A percentile compares a stretch with the other conserved stretches of the same genome.
phyloP scores from a whole-genome alignment of 306 rosid species.

The Pterocarpus santalinus region DNA sequence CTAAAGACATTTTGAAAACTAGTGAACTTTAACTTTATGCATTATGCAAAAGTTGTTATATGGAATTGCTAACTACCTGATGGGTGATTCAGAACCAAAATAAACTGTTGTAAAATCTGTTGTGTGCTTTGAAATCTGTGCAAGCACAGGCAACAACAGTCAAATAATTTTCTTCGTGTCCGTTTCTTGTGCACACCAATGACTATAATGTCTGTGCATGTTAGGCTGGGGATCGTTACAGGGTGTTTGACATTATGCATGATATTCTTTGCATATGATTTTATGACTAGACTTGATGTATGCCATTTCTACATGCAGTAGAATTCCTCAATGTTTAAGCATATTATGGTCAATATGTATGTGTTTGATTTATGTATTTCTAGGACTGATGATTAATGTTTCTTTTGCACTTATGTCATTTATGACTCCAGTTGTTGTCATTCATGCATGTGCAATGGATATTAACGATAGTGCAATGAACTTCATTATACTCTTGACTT shows the following conservation, averaged over 20 bases:
- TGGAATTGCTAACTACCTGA: slow-evolving; percentile 16
- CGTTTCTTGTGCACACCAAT: neutral
- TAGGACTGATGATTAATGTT: neutral
- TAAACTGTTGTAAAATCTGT: slow-evolving; percentile 10
- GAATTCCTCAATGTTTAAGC: neutral
- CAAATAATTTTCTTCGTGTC: neutral
- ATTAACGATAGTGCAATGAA: no score
- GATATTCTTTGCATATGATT: slow-evolving; percentile 12
- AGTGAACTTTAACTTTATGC: neutral
- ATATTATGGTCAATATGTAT: neutral
- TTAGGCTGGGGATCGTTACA: neutral
- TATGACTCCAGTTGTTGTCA: neutral
- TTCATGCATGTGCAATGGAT: no score
- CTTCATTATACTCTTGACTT: slow-evolving; percentile 24
- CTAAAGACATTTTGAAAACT: neutral
- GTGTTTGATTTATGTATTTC: neutral
- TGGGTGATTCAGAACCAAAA: slow-evolving; percentile 1
- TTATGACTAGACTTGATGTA: neutral
- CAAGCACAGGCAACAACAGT: neutral
- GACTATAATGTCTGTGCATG: slow-evolving; percentile 15
- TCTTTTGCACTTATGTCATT: neutral
- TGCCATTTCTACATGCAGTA: slow-evolving; percentile 17
- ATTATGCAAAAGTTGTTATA: neutral
- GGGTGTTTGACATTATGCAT: slow-evolving; percentile 24
- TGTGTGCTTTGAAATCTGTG: neutral